phyloP scores from a whole-genome alignment of 2,329 filamentous ascomycete species.

The Pyricularia pennisetigena region DNA sequence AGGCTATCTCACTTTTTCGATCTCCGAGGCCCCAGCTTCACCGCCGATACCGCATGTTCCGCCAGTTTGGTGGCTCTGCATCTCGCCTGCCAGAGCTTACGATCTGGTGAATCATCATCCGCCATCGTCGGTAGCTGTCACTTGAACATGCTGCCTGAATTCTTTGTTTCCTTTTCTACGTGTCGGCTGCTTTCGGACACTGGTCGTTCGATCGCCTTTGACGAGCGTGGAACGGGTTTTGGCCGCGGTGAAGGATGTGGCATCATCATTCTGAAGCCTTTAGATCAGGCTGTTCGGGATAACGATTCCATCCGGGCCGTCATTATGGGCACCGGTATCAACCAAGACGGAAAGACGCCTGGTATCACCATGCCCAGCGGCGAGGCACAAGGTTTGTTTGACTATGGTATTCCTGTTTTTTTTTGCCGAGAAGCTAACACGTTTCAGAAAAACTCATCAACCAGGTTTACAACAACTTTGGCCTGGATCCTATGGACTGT shows the following conservation, averaged over 20 bases:
- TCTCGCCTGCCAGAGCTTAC: constrained; percentile 37
- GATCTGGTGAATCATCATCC: constrained; percentile 31
- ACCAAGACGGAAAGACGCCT: constrained; percentile 46
- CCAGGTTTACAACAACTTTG: constrained; percentile 29
- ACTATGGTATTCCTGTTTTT: too few species aligned
- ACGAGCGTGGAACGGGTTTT: constrained; percentile 37
- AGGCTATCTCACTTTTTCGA: constrained; percentile 46
- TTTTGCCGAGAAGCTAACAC: neutral
- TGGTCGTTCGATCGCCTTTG: constrained; percentile 42
- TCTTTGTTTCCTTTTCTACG: constrained; percentile 34
- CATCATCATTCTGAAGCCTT: constrained; percentile 44
- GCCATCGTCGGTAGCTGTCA: constrained; percentile 39
- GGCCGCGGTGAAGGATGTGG: constrained; percentile 50
- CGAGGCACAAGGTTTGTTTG: constrained; percentile 31
- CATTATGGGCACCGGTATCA: constrained; percentile 38
- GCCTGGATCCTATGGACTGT: constrained; percentile 23
- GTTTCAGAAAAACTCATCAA: constrained; percentile 23
- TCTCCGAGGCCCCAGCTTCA: constrained; percentile 40
- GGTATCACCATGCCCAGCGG: constrained; percentile 48
- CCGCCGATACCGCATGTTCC: constrained; percentile 42
- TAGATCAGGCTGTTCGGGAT: constrained; percentile 43
- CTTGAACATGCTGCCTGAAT: constrained; percentile 37
- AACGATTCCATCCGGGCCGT: constrained; percentile 44
- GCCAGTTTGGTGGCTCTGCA: constrained; percentile 40
- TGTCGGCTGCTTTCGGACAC: constrained; percentile 38